These are phyloP conservation scores for Hamigera avellanea DNA, from an alignment of 495 filamentous ascomycete genomes.

Conservation along the genomic window DNA sequence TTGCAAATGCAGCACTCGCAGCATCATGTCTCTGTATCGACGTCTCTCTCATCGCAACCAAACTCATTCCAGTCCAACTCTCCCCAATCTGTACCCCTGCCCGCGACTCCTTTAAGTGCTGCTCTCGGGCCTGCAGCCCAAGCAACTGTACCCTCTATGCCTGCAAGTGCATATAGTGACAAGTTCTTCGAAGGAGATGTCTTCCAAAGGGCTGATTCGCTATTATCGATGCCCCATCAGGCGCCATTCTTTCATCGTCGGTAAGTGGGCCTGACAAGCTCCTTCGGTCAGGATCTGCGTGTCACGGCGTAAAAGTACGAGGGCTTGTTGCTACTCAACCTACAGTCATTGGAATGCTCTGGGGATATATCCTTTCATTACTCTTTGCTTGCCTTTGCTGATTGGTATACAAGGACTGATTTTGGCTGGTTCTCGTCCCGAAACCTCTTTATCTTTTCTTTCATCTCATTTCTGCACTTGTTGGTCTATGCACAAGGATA, in stretches of 20 bases:
- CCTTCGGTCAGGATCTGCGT: too few relatives aligned
- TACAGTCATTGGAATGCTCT: too few relatives aligned
- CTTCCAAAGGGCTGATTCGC: slow-evolving; percentile 61
- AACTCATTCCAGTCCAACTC: slow-evolving; percentile 19
- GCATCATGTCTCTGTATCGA: slow-evolving; percentile 23
- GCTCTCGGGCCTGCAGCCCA: slow-evolving; percentile 81
- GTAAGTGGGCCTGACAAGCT: too few relatives aligned
- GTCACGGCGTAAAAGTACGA: too few relatives aligned
- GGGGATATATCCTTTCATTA: too few relatives aligned
- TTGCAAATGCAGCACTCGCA: slow-evolving; percentile 22
- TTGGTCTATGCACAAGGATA: too few relatives aligned
- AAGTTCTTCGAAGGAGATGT: slow-evolving; percentile 58
- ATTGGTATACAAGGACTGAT: too few relatives aligned
- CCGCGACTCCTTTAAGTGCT: slow-evolving; percentile 66
- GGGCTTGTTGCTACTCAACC: too few relatives aligned
- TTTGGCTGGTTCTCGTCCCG: too few relatives aligned
- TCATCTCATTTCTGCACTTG: too few relatives aligned
- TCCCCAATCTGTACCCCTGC: slow-evolving; percentile 34
- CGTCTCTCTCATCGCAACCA: slow-evolving; percentile 13
- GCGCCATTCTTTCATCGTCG: slow-evolving; percentile 28
- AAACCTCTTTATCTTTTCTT: too few relatives aligned
- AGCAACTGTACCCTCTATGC: slow-evolving; percentile 75
- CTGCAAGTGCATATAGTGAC: slow-evolving; percentile 54
- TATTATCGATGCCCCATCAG: slow-evolving; percentile 47
- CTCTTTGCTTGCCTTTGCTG: too few relatives aligned